phyloP scores from a whole-genome alignment of 2,329 filamentous ascomycete genomes.

The Sporothrix luriei region DNA sequence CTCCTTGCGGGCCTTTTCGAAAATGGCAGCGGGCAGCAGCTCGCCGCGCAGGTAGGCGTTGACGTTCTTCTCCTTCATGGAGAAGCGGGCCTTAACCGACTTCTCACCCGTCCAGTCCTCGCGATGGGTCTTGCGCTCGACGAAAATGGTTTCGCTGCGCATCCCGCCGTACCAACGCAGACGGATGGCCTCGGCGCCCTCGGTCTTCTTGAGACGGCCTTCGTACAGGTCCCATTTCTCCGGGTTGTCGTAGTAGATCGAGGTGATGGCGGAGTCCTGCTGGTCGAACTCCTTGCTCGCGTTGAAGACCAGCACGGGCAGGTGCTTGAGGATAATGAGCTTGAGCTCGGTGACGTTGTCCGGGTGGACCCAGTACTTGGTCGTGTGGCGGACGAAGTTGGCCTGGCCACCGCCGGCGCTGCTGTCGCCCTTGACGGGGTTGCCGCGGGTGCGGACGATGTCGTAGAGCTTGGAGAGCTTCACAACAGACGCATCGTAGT shows the following conservation, averaged over 20 bases:
- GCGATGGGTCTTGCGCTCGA: constrained; percentile 96
- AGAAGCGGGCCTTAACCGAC: constrained; percentile 95
- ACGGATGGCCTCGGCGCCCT: constrained; percentile 94
- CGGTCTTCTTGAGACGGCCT: constrained; percentile 94
- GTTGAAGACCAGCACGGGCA: constrained; percentile 97
- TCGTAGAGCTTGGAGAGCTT: constrained; percentile 96
- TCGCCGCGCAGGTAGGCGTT: constrained; percentile 86
- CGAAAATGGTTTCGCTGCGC: constrained; percentile 92
- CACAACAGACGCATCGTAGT: constrained; percentile 94
- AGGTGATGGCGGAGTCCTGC: constrained; percentile 91
- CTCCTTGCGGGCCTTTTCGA: constrained; percentile 94
- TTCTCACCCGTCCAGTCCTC: constrained; percentile 99
- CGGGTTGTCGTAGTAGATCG: constrained; percentile 97
- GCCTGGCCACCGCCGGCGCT: constrained; percentile 88
- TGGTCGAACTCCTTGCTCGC: constrained; percentile 92
- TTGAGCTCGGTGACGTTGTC: constrained; percentile 99
- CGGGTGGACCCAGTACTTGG: constrained; percentile 98
- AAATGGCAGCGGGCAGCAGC: constrained; percentile 82
- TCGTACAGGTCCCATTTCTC: constrained; percentile 93
- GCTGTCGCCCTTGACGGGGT: constrained; percentile 89
- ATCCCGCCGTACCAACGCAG: constrained; percentile 97
- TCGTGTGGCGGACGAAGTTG: constrained; percentile 95
- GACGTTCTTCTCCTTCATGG: constrained; percentile 95
- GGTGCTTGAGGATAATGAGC: constrained; percentile 94
- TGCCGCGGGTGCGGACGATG: constrained; percentile 86